Evolutionary conservation across 179 eudicot genomes (phyloP).

Genomic region (Beta macrorhiza): DNA sequence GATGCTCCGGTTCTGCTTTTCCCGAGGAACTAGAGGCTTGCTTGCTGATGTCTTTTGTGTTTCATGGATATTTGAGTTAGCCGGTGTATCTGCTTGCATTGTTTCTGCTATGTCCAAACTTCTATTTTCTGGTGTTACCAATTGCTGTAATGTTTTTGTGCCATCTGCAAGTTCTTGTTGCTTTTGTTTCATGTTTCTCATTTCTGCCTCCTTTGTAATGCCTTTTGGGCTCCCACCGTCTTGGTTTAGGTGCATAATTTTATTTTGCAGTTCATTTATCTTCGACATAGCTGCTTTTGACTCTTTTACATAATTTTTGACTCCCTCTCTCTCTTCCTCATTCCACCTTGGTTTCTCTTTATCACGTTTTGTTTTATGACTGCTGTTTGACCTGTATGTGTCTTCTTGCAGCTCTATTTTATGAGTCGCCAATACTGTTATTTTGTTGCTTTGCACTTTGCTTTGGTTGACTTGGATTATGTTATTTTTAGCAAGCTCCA

Average conservation of each 20-base stretch:
- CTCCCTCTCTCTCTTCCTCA: constrained; percentile 28
- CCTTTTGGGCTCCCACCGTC: constrained; percentile 16
- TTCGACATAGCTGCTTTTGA: constrained; percentile 23
- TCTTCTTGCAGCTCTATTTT: constrained; percentile 20
- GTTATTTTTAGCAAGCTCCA: constrained; percentile 19
- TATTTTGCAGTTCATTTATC: constrained; percentile 32
- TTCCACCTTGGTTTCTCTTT: constrained; percentile 22
- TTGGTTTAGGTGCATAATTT: constrained; percentile 24
- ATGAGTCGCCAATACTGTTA: constrained; percentile 21
- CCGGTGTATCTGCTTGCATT: constrained; percentile 15
- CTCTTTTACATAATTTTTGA: constrained; percentile 22
- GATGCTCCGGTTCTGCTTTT: constrained; percentile 25
- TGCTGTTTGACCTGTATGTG: constrained; percentile 8
- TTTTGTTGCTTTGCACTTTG: constrained; percentile 22
- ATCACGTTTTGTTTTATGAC: constrained; percentile 10
- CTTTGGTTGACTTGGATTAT: constrained; percentile 23
- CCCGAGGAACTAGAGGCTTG: constrained; percentile 25
- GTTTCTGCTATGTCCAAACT: constrained; percentile 23
- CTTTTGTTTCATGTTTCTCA: constrained; percentile 15
- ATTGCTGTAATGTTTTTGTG: constrained; percentile 21
- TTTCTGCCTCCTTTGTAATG: constrained; percentile 17
- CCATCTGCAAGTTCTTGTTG: constrained; percentile 26
- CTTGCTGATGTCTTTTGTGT: constrained; percentile 28
- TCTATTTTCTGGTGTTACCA: constrained; percentile 21
- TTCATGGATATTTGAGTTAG: constrained; percentile 24